Conservation (phyloP, 768 basidiomycete species). For the Hygrocybe coccinea region DNA sequence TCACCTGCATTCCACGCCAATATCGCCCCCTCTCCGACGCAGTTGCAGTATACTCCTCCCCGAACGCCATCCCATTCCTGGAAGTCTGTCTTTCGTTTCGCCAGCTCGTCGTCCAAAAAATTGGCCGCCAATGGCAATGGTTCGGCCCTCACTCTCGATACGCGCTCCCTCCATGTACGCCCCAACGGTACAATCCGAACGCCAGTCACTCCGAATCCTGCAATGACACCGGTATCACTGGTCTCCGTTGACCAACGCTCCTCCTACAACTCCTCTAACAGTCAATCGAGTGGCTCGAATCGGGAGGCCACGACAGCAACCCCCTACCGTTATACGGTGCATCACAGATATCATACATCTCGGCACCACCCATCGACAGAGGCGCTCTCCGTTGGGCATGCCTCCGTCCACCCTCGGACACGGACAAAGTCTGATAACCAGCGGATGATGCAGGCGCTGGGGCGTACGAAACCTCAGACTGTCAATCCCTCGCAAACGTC, state of each 20-base stretch:
- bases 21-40: slow-evolving; percentile 16
- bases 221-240: slow-evolving; percentile 52
- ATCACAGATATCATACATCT: slow-evolving; percentile 29
- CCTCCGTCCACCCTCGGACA: slow-evolving; percentile 29
- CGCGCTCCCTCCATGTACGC: slow-evolving; percentile 34
- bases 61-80: slow-evolving; percentile 39
- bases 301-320: slow-evolving; percentile 21
- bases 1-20: slow-evolving; percentile 21
- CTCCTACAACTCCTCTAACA: slow-evolving; percentile 75
- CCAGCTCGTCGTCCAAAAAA: slow-evolving; percentile 60
- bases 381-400: slow-evolving; percentile 32
- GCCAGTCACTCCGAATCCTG: slow-evolving; percentile 43
- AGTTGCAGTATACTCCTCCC: slow-evolving; percentile 13
- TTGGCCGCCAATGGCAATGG: slow-evolving; percentile 35
- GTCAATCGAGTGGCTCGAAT: slow-evolving; percentile 70
- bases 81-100: slow-evolving; percentile 74
- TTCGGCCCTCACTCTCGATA: slow-evolving; percentile 49
- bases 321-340: slow-evolving; percentile 14
- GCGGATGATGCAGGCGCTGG: slow-evolving; percentile 20
- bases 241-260: slow-evolving; percentile 55
- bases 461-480: slow-evolving; percentile 35
- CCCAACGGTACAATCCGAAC: slow-evolving; percentile 33
- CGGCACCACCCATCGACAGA: slow-evolving; percentile 32
- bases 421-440: slow-evolving; percentile 49
- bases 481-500: slow-evolving; percentile 44